Evolutionary conservation across 805 yeast genomes (phyloP).

Genomic region (Candida peoriensis): DNA sequence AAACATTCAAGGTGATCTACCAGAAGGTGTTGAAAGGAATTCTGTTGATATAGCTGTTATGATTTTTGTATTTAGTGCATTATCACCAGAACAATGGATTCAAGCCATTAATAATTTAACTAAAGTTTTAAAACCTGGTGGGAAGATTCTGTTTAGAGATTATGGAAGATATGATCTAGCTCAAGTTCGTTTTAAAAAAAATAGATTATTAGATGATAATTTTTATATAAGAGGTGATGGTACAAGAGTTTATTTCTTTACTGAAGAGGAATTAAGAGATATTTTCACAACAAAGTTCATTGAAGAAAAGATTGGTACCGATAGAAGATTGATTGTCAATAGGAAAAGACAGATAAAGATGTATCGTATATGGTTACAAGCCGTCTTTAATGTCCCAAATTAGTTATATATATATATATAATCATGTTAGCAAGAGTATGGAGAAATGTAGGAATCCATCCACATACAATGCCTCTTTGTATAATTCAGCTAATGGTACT

Average conservation of each 20-base stretch:
- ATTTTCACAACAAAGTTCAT: conserved; percentile 63
- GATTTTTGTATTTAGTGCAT: conserved; percentile 91
- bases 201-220: conserved; percentile 82
- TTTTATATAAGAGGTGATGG: conserved; percentile 98
- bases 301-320: conserved; percentile 81
- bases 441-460: conserved; percentile 66
- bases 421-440: conserved; percentile 31
- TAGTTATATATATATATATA: background rate
- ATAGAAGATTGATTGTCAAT: conserved; percentile 84
- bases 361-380: conserved; percentile 97
- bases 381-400: conserved; percentile 56
- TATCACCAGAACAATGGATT: conserved; percentile 88
- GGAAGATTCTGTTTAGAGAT: conserved; percentile 82
- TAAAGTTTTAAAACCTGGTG: conserved; percentile 86
- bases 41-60: conserved; percentile 90
- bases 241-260: conserved; percentile 93
- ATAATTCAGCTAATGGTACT: conserved; percentile 42
- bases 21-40: conserved; percentile 76
- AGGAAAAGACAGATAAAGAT: conserved; percentile 88
- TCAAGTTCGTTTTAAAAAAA: conserved; percentile 87
- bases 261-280: conserved; percentile 81
- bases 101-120: conserved; percentile 68
- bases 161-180: conserved; percentile 96
- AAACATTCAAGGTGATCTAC: conserved; percentile 64
- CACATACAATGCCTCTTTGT: conserved; percentile 38